Conservation (phyloP, 1,139 yeast genomes). For the Arxiozyma bovina region DNA sequence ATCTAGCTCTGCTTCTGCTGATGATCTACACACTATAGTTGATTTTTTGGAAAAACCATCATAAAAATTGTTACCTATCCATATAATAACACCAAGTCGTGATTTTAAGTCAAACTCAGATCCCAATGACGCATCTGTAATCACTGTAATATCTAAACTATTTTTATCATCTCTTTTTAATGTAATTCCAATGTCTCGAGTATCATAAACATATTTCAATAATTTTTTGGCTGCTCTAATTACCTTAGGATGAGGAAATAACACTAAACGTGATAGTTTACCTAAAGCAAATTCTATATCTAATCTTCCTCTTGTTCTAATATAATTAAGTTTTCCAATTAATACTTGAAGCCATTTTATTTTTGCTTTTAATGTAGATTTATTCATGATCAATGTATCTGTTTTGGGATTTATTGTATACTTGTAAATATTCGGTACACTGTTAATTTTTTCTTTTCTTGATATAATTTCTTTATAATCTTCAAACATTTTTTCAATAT, state of each 20-base stretch:
- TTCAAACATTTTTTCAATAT: background rate
- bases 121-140: too few relatives aligned
- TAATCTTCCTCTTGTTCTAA: constrained; percentile 3
- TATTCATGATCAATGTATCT: background rate
- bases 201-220: too few relatives aligned
- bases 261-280: background rate
- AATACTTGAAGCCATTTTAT: background rate
- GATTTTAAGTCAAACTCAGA: too few relatives aligned
- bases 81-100: too few relatives aligned
- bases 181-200: too few relatives aligned
- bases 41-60: too few relatives aligned
- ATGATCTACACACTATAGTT: too few relatives aligned
- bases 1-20: too few relatives aligned
- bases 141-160: too few relatives aligned
- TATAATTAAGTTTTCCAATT: constrained; percentile 3
- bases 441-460: background rate
- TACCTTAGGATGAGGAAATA: background rate
- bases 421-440: background rate
- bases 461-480: background rate
- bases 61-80: too few relatives aligned
- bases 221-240: too few relatives aligned
- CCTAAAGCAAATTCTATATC: constrained; percentile 6
- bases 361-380: background rate
- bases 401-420: background rate
- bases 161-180: too few relatives aligned